Percentiles rank a stretch among this genome's conserved stretches.
Evolutionary conservation across 2,329 filamentous ascomycete genomes (phyloP).

Genomic region (Monilinia fructigena): DNA sequence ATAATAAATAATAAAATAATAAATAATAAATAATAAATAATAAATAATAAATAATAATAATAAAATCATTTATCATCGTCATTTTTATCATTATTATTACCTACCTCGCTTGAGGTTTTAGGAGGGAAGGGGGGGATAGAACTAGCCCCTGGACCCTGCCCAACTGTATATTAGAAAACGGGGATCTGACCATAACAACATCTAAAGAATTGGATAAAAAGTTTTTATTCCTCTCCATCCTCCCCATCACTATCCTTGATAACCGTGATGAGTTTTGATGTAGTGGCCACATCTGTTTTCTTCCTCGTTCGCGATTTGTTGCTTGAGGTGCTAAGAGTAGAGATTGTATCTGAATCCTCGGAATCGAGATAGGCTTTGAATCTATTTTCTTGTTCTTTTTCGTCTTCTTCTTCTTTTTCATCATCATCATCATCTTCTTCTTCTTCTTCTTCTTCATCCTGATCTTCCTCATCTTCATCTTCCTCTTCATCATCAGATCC

Average conservation of each 20-base stretch:
- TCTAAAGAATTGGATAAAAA: no score
- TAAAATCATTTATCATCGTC: no score
- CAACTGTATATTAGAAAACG: no score
- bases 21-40: no score
- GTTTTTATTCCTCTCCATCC: constrained; percentile 35
- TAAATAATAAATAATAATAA: no score
- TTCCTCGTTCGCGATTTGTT: constrained; percentile 7
- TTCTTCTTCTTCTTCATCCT: background rate
- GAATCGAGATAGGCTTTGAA: constrained; percentile 24
- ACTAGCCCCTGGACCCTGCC: no score
- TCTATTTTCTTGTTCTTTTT: constrained; percentile 1
- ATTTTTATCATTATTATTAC: no score
- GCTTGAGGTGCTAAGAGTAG: constrained; percentile 26
- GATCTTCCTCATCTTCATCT: constrained; percentile 14
- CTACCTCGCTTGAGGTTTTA: no score
- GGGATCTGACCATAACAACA: no score
- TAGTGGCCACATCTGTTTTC: constrained; percentile 24
- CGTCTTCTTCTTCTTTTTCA: background rate
- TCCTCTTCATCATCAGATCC: constrained; percentile 25
- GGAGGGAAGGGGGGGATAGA: no score
- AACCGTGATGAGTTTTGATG: constrained; percentile 40
- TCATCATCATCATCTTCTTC: background rate
- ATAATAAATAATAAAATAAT: no score
- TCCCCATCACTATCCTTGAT: constrained; percentile 58
- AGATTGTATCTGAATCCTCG: constrained; percentile 32